Percentiles rank a stretch among this genome's conserved stretches.
Conservation (phyloP, 345 rosid species). For the Citrus sp. region DNA sequence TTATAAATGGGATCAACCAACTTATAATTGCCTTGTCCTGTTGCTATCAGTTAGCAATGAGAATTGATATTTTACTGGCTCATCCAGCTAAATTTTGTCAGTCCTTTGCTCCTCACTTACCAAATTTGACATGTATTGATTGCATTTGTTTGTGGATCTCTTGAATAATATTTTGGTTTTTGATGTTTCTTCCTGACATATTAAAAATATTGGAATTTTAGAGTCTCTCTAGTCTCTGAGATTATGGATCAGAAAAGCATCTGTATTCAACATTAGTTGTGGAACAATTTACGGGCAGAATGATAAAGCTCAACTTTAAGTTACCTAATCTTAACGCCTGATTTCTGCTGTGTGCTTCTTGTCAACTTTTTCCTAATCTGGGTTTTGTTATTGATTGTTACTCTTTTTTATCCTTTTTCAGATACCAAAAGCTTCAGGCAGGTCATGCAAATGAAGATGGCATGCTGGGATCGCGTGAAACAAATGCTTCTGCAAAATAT, state of each 20-base stretch:
- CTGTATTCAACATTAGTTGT: neutral
- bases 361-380: neutral
- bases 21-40: neutral
- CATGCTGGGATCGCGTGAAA: conserved; percentile 13
- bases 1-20: neutral
- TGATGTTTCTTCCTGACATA: no score
- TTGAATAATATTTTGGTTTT: no score
- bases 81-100: neutral
- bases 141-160: no score
- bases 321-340: neutral
- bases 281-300: neutral
- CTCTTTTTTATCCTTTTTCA: conserved; percentile 19
- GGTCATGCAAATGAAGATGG: conserved; percentile 40
- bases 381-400: neutral
- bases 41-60: neutral
- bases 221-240: no score
- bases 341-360: neutral
- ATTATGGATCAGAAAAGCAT: neutral
- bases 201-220: no score
- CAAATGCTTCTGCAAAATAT: conserved; percentile 54
- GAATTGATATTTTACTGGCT: neutral
- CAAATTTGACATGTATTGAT: neutral
- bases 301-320: neutral
- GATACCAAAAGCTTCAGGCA: conserved; percentile 68
- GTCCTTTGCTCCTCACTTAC: neutral